These are phyloP conservation scores for Dictyostelium discoideum DNA, from an alignment of 78 protist species.

Conservation along the genomic window DNA sequence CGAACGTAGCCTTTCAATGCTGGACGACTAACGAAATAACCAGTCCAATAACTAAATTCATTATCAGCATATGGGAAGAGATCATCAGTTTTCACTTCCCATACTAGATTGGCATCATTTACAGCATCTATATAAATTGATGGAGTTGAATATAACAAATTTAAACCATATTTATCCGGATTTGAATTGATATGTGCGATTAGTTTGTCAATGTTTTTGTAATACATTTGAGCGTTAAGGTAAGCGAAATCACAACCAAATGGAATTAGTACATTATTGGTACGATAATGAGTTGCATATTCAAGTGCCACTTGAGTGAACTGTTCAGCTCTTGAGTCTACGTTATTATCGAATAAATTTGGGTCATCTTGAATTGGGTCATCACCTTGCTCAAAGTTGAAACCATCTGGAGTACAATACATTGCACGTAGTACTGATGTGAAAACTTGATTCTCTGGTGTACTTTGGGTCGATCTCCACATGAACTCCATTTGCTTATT, in stretches of 20 bases:
- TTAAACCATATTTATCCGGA: slow-evolving; percentile 57
- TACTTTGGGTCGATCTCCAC: slow-evolving; percentile 67
- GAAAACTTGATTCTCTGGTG: slow-evolving; percentile 76
- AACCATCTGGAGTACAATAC: slow-evolving; percentile 73
- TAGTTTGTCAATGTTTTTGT: slow-evolving; percentile 89
- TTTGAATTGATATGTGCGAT: slow-evolving; percentile 80
- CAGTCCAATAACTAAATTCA: slow-evolving; percentile 93
- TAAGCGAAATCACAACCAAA: slow-evolving; percentile 92
- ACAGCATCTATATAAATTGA: slow-evolving; percentile 72
- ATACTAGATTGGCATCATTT: slow-evolving; percentile 24
- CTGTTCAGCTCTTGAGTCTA: slow-evolving; percentile 13
- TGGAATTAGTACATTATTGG: slow-evolving; percentile 87
- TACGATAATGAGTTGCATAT: slow-evolving; percentile 55
- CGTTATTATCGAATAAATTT: slow-evolving; percentile 42
- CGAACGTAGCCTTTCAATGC: slow-evolving; percentile 89
- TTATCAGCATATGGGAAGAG: slow-evolving; percentile 94
- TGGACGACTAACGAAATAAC: slow-evolving; percentile 91
- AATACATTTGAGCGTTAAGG: slow-evolving; percentile 82
- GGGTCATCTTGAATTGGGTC: slow-evolving; percentile 85
- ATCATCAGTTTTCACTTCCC: slow-evolving; percentile 87
- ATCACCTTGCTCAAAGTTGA: slow-evolving; percentile 81
- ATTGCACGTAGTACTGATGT: slow-evolving; percentile 75
- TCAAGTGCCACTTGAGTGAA: slow-evolving; percentile 68
- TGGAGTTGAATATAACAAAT: slow-evolving; percentile 86
- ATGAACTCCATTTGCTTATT: slow-evolving; percentile 78